Evolutionary conservation across 1,139 yeast genomes (phyloP).

Genomic region (Nakaseomyces uthaithaninus): DNA sequence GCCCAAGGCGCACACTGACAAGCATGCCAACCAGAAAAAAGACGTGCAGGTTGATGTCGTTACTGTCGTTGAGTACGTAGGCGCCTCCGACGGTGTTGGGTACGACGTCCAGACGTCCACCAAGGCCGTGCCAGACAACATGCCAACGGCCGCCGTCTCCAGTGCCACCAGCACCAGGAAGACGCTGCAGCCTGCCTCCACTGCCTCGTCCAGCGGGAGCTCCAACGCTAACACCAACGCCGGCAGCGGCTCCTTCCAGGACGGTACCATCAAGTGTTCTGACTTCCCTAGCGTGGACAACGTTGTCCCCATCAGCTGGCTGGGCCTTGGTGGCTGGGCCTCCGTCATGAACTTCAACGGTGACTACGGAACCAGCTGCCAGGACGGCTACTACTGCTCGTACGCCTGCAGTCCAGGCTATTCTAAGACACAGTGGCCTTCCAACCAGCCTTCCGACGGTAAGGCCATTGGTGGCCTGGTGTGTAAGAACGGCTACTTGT

Average conservation of each 20-base stretch:
- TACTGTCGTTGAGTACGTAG: constrained; percentile 43
- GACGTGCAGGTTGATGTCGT: constrained; percentile 36
- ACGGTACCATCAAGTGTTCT: constrained; percentile 71
- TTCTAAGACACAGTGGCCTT: constrained; percentile 97
- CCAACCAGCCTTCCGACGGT: constrained; percentile 73
- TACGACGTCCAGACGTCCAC: constrained; percentile 5
- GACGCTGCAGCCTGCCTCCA: constrained; percentile 17
- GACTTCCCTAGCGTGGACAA: constrained; percentile 87
- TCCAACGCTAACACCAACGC: constrained; percentile 15
- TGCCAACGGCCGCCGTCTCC: constrained; percentile 24
- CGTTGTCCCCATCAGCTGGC: constrained; percentile 75
- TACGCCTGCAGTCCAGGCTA: constrained; percentile 95
- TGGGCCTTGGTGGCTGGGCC: constrained; percentile 87
- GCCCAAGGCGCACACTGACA: constrained; percentile 46
- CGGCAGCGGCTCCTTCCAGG: constrained; percentile 48
- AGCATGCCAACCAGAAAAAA: constrained; percentile 30
- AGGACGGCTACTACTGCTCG: constrained; percentile 90
- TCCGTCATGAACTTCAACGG: constrained; percentile 62
- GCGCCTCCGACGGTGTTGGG: constrained; percentile 33
- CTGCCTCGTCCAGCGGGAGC: constrained; percentile 20
- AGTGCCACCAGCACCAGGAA: constrained; percentile 21
- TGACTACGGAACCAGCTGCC: constrained; percentile 57
- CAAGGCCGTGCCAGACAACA: background rate
- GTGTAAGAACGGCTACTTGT: constrained; percentile 73
- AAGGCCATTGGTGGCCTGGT: constrained; percentile 83